phyloP scores from a whole-genome alignment of 495 filamentous ascomycete genomes.

The Podospora comata region DNA sequence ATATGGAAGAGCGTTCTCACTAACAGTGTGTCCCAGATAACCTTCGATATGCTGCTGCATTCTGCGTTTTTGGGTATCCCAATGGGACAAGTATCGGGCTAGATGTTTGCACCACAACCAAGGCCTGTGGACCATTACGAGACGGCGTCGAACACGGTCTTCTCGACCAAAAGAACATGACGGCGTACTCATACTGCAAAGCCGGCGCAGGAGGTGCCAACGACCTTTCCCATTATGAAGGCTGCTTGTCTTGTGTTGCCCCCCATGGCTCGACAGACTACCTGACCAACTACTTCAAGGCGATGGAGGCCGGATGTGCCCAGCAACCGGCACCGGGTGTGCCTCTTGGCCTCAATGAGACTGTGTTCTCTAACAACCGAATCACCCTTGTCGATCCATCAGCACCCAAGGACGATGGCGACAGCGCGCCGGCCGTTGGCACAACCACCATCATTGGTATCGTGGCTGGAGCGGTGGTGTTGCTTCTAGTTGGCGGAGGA shows the following conservation, averaged over 20 bases:
- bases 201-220: constrained; percentile 29
- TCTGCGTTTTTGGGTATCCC: constrained; percentile 47
- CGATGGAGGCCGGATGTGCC: constrained; percentile 48
- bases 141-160: constrained; percentile 33
- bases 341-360: constrained; percentile 45
- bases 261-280: constrained; percentile 37
- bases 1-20: not conserved
- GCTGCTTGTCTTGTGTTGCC: constrained; percentile 42
- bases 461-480: constrained; percentile 33
- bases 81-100: constrained; percentile 39
- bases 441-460: constrained; percentile 42
- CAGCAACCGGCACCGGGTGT: constrained; percentile 44
- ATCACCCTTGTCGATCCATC: constrained; percentile 44
- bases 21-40: constrained; percentile 38
- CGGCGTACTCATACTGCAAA: constrained; percentile 41
- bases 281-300: constrained; percentile 44
- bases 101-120: constrained; percentile 42
- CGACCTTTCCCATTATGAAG: constrained; percentile 24
- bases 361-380: constrained; percentile 41
- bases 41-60: constrained; percentile 43
- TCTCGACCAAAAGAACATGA: constrained; percentile 29
- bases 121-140: constrained; percentile 40
- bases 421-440: constrained; percentile 21
- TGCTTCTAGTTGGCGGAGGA: constrained; percentile 33
- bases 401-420: constrained; percentile 13